Evolutionary conservation across 2,329 filamentous ascomycete species (phyloP), one percentile per base, ranked within the genome.

Genomic region (Clarireedia monteithiana): DNA sequence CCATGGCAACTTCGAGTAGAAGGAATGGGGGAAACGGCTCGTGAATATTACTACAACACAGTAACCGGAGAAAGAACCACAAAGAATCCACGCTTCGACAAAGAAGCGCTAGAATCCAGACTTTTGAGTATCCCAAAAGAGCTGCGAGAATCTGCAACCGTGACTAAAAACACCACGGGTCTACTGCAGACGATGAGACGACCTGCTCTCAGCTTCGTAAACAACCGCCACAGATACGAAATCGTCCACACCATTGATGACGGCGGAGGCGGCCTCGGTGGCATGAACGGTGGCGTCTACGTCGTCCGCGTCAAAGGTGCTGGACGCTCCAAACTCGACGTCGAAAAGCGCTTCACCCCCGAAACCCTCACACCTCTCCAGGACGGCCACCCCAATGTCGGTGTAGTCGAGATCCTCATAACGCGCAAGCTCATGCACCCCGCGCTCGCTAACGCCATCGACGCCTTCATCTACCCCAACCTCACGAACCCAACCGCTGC

Each of bases 201-300:
- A 12, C 42, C 42, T 6, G 20, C 27, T 36, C 50, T 56, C 34
- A 40, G 26, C 9, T 27, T 39, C 17, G n/a, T 5, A 5, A 53
- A 62, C 40, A 50, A 60, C 39, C 58, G 62, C 20, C 39, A 61
- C 14, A 15, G 58, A 12, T 66, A 60, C 20, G 58, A 65, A 14
- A 60, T 63, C 9, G 56, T 66, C 6, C 57, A 67, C 17, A 50
- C 57, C 12, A 62, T 67, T 26, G 66, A 67, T 50, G 12, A 36
- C 5, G 63, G 61, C 1, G 53, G 60, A 15, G 64, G 63, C 10
- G 50, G 9, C 0, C 45, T 64, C 42, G 66, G 66, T 7, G 65
- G 57, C 2, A 66, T 67, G 63, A 68, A 68, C 46, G 64, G 62
- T 3, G 64, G 64, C n/a, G 61, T 65, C 5, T 60, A 58, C 50